Evolutionary conservation across 495 filamentous ascomycete genomes (phyloP), one percentile per base, ranked within the genome.

Genomic region (Cenococcum geophilum): DNA sequence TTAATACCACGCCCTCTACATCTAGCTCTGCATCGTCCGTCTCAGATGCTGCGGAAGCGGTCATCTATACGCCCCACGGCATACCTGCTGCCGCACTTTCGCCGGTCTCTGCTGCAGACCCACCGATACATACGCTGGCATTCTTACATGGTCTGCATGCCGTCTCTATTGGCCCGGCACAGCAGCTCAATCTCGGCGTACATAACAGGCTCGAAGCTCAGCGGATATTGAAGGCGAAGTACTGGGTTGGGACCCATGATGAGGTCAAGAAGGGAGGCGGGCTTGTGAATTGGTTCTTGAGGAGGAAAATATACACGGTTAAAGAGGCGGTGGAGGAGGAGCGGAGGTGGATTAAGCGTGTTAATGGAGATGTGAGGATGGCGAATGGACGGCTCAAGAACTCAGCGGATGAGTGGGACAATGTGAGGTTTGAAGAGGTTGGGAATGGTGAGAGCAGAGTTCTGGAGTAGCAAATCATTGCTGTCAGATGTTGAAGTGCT

Each of bases 61-160:
- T 84, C n/a, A 70, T 84, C 54, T 83, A 84, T 64, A 79, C 80
- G 4, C 82, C 82, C 11, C 82, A 84, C 59, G 81, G 82, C 20
- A 79, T 84, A 23, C 67, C 70, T 10, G 66, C 72, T 5, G 48
- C 60, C 0, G 70, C 75, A 23, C 68, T 82, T 4, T 35, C 57
- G 0, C 64, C 70, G 12, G 57, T 82, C 10, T 56, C 62, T 4
- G 37, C 16, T 4, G 75, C 79, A 0, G 54, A 63, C 4, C 78
- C 78, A 27, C 70, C 70, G 6, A 60, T 84, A 32, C 59, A 70
- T 34, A 74, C 75, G 0, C 73, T 84, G 0, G 79, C 77, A 0
- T 73, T 85, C 37, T 67, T 85, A 20, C 82, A 84, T 62, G 81
- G 81, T 3, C 70, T 83, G 25, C 78, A 83, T 61, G 79, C 82